A percentile compares a stretch with the other conserved stretches of the same genome.
Evolutionary conservation across 495 filamentous ascomycete species (phyloP).

Genomic region (Xylaria curta): DNA sequence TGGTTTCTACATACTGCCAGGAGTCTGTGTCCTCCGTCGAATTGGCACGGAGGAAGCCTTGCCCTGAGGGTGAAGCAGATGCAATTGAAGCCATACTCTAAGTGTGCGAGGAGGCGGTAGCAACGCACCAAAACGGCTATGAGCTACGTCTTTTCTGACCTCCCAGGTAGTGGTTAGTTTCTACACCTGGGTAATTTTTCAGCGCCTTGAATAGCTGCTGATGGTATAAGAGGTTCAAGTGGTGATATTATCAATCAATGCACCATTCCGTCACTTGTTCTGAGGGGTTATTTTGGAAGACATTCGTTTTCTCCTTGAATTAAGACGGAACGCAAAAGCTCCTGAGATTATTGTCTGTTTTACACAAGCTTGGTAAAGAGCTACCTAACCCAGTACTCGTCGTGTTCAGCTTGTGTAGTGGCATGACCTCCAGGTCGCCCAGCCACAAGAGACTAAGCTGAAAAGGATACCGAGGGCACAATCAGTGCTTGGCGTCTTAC

Average conservation of each 20-base stretch:
- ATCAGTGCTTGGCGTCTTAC: slow-evolving; percentile 16
- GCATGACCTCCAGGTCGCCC: slow-evolving; percentile 19
- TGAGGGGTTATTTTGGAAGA: background rate
- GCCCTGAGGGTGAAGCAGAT: slow-evolving; percentile 36
- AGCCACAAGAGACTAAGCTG: slow-evolving; percentile 38
- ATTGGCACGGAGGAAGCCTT: slow-evolving; percentile 35
- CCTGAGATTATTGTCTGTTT: background rate
- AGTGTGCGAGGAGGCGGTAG: slow-evolving; percentile 1
- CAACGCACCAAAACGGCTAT: background rate
- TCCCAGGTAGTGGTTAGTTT: background rate
- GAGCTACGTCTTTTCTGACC: background rate
- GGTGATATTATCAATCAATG: background rate
- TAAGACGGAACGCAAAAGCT: background rate
- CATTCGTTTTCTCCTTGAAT: background rate
- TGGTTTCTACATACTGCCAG: slow-evolving; percentile 39
- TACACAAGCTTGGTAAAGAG: slow-evolving; percentile 7
- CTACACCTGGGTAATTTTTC: background rate
- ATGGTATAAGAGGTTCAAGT: background rate
- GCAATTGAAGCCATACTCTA: slow-evolving; percentile 32
- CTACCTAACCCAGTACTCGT: background rate
- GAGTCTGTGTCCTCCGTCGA: slow-evolving; percentile 41
- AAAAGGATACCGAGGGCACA: slow-evolving; percentile 30
- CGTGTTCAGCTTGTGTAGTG: slow-evolving; percentile 11
- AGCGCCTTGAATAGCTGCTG: background rate
- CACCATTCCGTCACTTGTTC: background rate